These are phyloP conservation scores for Phylloporus sp. DNA, from an alignment of 768 basidiomycete genomes.

Conservation along the genomic window DNA sequence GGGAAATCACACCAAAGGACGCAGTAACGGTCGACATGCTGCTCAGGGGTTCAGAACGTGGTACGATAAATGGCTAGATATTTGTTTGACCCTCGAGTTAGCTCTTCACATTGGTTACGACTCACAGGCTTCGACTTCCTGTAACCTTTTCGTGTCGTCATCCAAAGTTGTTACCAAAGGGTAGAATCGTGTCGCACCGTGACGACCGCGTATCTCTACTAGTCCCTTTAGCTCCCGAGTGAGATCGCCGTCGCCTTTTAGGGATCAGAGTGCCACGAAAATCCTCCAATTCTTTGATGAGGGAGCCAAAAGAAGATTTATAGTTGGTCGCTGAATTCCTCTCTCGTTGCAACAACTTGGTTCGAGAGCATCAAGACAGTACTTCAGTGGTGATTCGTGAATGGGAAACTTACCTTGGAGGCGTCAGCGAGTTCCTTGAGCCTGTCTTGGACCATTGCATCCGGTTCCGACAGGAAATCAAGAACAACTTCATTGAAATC, in stretches of 20 bases:
- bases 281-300: slow-evolving; percentile 9
- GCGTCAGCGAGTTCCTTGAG: slow-evolving; percentile 12
- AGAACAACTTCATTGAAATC: slow-evolving; percentile 21
- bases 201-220: neutral
- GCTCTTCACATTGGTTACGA: neutral
- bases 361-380: neutral
- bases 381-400: no score
- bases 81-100: neutral
- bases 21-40: slow-evolving; percentile 4
- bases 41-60: neutral
- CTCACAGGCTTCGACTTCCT: slow-evolving; percentile 13
- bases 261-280: neutral
- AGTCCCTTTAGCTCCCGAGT: neutral
- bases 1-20: slow-evolving; percentile 3
- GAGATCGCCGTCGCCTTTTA: neutral
- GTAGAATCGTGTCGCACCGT: slow-evolving; percentile 1
- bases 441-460: slow-evolving; percentile 6
- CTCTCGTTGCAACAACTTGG: slow-evolving; percentile 13
- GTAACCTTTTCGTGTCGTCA: neutral
- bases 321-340: slow-evolving; percentile 3
- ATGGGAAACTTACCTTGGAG: slow-evolving; percentile 3
- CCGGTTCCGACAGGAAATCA: slow-evolving; percentile 13
- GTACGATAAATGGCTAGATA: neutral
- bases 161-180: neutral
- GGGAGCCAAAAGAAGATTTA: slow-evolving; percentile 7